Evolutionary conservation across 2,329 filamentous ascomycete genomes (phyloP), one percentile per base, ranked within the genome.

Genomic region (Aspergillus brunneoviolaceus): DNA sequence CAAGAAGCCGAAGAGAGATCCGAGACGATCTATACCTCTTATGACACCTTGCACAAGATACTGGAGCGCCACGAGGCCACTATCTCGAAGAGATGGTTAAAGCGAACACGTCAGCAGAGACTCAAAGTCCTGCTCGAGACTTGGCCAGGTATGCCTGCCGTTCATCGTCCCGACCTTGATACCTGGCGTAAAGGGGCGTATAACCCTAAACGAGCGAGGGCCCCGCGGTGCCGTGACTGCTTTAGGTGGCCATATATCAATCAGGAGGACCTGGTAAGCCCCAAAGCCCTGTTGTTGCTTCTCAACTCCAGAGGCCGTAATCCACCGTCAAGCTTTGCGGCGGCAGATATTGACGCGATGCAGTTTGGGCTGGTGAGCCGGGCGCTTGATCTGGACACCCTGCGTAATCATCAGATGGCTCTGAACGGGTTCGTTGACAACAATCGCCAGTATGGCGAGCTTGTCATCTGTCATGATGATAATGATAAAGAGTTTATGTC

Each of bases 171-270:
- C 0, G 84, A 87, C 59, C 82, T 84, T 42, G 67, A 70, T 6
- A 69, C 67, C 25, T 69, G 76, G 33, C 31, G 45, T 7, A 29
- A 10, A 29, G 21, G 21, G 21, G 27, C 27, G 27, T 10, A 7
- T 7, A 10, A 29, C 27, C 1, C 1, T 1, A 29, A 29, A 29
- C 49, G 12, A 21, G 51, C 55, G 55, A 16, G 5, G 14, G 67
- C 69, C 9, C 67, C 67, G 11, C 62, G 65, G 25, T 66, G 72
- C n/a, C 64, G 59, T 7, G 74, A 78, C 5, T 57, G 71, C 9
- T 84, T 73, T 60, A 68, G 84, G 48, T 85, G 79, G 77, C 85
- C 85, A 0, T 76, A 81, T 50, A 80, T 87, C 67, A 88, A 87
- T 63, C 74, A 83, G 47, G 82, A 87, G 57, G 85, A 87, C 64